These are phyloP conservation scores for Punctularia strigosozonata DNA, from an alignment of 768 basidiomycete species.

Conservation along the genomic window DNA sequence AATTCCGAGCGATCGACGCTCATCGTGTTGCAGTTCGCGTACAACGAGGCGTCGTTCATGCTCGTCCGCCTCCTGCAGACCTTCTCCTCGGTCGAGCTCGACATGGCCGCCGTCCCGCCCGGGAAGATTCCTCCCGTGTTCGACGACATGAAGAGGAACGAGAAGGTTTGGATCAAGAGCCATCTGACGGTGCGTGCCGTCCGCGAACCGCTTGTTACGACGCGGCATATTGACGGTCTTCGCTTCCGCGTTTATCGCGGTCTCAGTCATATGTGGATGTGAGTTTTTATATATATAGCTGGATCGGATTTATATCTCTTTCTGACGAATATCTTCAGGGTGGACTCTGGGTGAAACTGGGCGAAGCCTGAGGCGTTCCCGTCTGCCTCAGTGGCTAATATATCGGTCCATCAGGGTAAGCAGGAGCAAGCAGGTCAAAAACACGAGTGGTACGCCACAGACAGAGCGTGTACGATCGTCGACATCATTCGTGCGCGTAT, in stretches of 20 bases:
- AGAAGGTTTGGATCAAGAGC: conserved; percentile 38
- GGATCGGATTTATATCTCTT: not conserved
- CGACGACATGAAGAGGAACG: conserved; percentile 35
- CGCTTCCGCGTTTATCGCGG: no score
- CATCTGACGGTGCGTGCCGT: conserved; percentile 35
- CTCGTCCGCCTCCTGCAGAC: conserved; percentile 51
- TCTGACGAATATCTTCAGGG: conserved; percentile 24
- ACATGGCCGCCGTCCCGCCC: conserved; percentile 32
- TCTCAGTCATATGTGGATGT: conserved; percentile 38
- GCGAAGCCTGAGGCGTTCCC: no score
- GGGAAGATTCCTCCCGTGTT: conserved; percentile 39
- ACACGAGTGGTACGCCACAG: no score
- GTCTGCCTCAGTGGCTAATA: no score
- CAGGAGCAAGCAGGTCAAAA: no score
- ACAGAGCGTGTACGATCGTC: no score
- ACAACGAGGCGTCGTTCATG: conserved; percentile 52
- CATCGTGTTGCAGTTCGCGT: conserved; percentile 40
- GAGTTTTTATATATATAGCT: conserved; percentile 9
- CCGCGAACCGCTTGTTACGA: no score
- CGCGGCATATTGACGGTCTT: no score
- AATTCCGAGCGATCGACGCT: not conserved
- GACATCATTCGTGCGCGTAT: no score
- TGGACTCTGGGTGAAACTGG: conserved; percentile 40
- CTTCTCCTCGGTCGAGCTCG: conserved; percentile 37
- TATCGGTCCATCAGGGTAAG: no score